Conservation (phyloP, 805 yeast genomes). For the Wickerhamiella dianesei region DNA sequence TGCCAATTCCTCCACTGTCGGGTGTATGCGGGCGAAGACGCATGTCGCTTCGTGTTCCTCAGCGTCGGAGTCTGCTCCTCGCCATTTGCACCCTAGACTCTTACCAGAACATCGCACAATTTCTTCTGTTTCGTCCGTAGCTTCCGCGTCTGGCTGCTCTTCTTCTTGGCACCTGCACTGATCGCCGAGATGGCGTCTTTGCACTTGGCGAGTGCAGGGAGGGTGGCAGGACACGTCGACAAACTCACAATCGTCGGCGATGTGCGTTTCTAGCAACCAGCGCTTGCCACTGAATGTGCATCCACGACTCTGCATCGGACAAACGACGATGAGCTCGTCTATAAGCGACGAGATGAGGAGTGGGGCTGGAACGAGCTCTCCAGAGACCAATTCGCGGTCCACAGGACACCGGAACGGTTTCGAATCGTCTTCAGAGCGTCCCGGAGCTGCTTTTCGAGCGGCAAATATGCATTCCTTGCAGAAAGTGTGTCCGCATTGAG, state of each 20-base stretch:
- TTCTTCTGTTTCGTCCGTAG: neutral
- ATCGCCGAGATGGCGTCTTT: slow-evolving; percentile 12
- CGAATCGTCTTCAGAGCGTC: slow-evolving; percentile 1
- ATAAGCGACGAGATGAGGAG: slow-evolving; percentile 44
- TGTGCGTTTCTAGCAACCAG: slow-evolving; percentile 44
- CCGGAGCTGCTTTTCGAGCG: slow-evolving; percentile 14
- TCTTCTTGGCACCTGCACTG: slow-evolving; percentile 9
- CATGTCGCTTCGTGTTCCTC: slow-evolving; percentile 20
- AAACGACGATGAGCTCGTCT: slow-evolving; percentile 45
- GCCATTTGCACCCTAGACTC: slow-evolving; percentile 22
- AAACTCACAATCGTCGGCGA: slow-evolving; percentile 29
- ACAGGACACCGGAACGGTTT: slow-evolving; percentile 37
- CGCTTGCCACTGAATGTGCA: slow-evolving; percentile 45
- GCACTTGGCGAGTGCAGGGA: slow-evolving; percentile 16
- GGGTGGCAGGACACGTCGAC: slow-evolving; percentile 29
- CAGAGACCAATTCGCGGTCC: slow-evolving; percentile 38
- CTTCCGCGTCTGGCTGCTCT: slow-evolving; percentile 8
- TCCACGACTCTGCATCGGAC: slow-evolving; percentile 40
- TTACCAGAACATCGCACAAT: slow-evolving; percentile 18
- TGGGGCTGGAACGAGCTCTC: slow-evolving; percentile 39
- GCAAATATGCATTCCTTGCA: slow-evolving; percentile 39
- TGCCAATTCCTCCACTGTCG: slow-evolving; percentile 20
- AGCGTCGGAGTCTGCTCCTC: slow-evolving; percentile 11
- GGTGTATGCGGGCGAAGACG: slow-evolving; percentile 19
- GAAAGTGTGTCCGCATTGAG: slow-evolving; percentile 57